Evolutionary conservation across 1,284 basidiomycete genomes (phyloP).

Genomic region (Malassezia pachydermatis): DNA sequence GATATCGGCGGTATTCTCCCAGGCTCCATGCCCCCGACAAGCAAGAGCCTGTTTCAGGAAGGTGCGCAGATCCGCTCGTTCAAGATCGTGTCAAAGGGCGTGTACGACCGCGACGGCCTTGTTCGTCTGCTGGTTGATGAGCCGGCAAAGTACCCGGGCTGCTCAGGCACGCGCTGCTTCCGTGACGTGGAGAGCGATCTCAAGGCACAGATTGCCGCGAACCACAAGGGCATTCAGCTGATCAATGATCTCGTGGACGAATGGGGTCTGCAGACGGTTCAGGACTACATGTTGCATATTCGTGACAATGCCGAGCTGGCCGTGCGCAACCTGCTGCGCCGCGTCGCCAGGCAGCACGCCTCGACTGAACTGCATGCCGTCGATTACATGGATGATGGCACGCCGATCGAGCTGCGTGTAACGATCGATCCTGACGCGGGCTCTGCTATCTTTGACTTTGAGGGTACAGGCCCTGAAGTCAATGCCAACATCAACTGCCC

Average conservation of each 20-base stretch:
- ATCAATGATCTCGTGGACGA: slow-evolving; percentile 63
- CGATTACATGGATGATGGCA: slow-evolving; percentile 51
- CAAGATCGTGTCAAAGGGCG: slow-evolving; percentile 76
- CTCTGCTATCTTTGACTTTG: slow-evolving; percentile 78
- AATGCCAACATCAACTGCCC: slow-evolving; percentile 75
- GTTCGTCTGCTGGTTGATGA: slow-evolving; percentile 72
- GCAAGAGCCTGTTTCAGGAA: slow-evolving; percentile 80
- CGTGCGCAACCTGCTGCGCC: slow-evolving; percentile 69
- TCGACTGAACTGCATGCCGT: slow-evolving; percentile 60
- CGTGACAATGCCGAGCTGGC: slow-evolving; percentile 78
- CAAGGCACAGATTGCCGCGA: slow-evolving; percentile 91
- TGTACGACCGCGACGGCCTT: slow-evolving; percentile 67
- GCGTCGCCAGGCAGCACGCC: slow-evolving; percentile 60
- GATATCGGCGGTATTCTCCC: slow-evolving; percentile 61
- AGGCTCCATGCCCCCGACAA: slow-evolving; percentile 84
- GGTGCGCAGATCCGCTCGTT: slow-evolving; percentile 84
- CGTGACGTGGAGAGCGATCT: slow-evolving; percentile 82
- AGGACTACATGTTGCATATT: slow-evolving; percentile 55
- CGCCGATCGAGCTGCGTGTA: slow-evolving; percentile 65
- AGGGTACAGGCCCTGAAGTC: slow-evolving; percentile 70
- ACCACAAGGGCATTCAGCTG: slow-evolving; percentile 66
- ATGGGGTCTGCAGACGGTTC: slow-evolving; percentile 74
- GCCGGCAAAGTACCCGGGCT: slow-evolving; percentile 61
- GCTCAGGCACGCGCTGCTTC: slow-evolving; percentile 51
- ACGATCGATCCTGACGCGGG: slow-evolving; percentile 68